Conservation (phyloP, 176 grass and related monocot species). For the Triticum urartu region DNA sequence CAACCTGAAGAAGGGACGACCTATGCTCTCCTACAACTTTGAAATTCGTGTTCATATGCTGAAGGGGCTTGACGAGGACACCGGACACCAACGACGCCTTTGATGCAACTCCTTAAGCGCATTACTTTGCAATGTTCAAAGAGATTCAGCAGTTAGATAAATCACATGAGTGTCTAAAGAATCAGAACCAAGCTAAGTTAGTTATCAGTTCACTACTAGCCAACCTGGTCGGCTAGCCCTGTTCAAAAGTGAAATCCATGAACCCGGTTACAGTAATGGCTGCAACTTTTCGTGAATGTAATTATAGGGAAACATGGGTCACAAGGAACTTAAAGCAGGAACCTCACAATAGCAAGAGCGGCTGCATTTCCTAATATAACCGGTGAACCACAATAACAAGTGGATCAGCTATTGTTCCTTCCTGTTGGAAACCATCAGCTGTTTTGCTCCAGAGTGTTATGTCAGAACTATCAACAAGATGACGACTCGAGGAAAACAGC, state of each 20-base stretch:
- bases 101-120: slow-evolving; percentile 34
- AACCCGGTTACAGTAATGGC: slow-evolving; percentile 14
- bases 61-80: slow-evolving; percentile 81
- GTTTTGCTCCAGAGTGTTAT: no score
- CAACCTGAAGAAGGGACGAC: no score
- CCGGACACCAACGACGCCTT: slow-evolving; percentile 82
- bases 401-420: no score
- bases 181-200: neutral
- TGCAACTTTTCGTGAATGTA: slow-evolving; percentile 27
- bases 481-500: no score
- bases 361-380: no score
- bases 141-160: neutral
- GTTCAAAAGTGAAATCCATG: slow-evolving; percentile 23
- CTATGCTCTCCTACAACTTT: no score
- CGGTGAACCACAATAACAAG: no score
- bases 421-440: no score
- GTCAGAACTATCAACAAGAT: no score
- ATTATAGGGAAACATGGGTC: slow-evolving; percentile 26
- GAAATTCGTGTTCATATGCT: slow-evolving; percentile 63
- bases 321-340: neutral
- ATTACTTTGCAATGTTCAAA: slow-evolving; percentile 40
- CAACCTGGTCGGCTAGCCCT: slow-evolving; percentile 26
- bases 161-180: neutral
- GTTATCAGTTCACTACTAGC: neutral
- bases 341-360: neutral